These are phyloP conservation scores for Epicoccum nigrum DNA, from an alignment of 2,329 filamentous ascomycete species.

Conservation along the genomic window DNA sequence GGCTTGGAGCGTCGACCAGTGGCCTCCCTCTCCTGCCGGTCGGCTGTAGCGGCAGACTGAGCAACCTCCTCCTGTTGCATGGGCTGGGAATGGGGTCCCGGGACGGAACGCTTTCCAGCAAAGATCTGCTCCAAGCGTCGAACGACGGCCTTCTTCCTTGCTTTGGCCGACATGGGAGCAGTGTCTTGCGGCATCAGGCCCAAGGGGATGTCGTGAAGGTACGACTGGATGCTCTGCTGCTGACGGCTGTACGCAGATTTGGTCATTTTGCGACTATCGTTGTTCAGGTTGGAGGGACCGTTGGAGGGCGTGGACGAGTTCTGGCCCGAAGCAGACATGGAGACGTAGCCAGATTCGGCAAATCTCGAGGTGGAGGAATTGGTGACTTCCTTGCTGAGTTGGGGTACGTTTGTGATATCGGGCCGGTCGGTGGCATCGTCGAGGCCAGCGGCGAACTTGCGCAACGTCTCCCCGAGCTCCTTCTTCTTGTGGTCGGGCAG, in stretches of 20 bases:
- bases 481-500: constrained; percentile 74
- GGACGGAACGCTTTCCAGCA: constrained; percentile 66
- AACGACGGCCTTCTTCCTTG: constrained; percentile 79
- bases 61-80: constrained; percentile 65
- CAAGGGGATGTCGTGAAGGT: constrained; percentile 74
- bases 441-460: constrained; percentile 71
- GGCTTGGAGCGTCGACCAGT: constrained; percentile 41
- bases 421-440: constrained; percentile 49
- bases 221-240: constrained; percentile 67
- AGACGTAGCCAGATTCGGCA: constrained; percentile 66
- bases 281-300: constrained; percentile 29
- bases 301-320: constrained; percentile 50
- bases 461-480: constrained; percentile 75
- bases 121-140: constrained; percentile 80
- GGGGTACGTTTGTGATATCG: constrained; percentile 46
- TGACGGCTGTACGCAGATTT: constrained; percentile 42
- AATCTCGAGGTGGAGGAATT: constrained; percentile 62
- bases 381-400: constrained; percentile 61
- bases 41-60: constrained; percentile 58
- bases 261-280: constrained; percentile 36
- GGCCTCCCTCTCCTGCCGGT: constrained; percentile 50
- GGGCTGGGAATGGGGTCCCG: constrained; percentile 55
- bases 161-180: constrained; percentile 68
- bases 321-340: constrained; percentile 59
- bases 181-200: constrained; percentile 68